Base-by-base conservation (phyloP, 1,139 yeast genomes). In the Taphrina flavorubra region DNA sequence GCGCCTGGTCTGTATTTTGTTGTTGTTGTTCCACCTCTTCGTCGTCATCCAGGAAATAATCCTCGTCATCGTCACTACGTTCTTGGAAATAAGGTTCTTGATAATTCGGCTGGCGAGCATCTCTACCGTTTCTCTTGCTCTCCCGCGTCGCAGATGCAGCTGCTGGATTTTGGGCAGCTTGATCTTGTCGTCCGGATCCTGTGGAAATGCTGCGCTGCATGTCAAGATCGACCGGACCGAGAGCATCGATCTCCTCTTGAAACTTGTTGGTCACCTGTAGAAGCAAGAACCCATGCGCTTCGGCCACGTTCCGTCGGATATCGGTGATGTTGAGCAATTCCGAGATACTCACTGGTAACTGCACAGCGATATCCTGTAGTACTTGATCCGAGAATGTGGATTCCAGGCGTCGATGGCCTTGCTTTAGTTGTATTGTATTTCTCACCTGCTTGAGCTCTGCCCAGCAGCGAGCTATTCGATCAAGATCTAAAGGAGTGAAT, bases 301-400 rank as follows among this genome's bases (percentile, higher is more conserved):
- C 64, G 5, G 57, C 69, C n/a, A 34, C 36, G 10, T 62, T 47
- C 13, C 47, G 37, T 4, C 51, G 31, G 14, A 68, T 51, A 14
- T 59, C 68, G 16, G 46, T 37, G 31, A 68, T 55, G 25, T 56
- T 49, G 31, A 36, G 51, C 49, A 68, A 18, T n/a, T 56, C 68
- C 7, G 47, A 47, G 13, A 39, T 25, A 62, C 49, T 68, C 34
- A 56, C 34, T 13, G 69, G 69, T 13, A 68, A 31, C 1, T 55
- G 53, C 13, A 46, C 58, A 2, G 69, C 69, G 36, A 68, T 68
- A 37, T 56, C 66, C 18, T 16, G 46, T n/a, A 68, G 56, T n/a
- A 62, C 44, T 20, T 63, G 53, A 68, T 68, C 69, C 16, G 69
- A 53, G 40, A 68, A 68, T 4, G 58, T 55, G 6, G 68, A 55